Conservation (phyloP, 441 rosid genomes). For the Viola pubescens region DNA sequence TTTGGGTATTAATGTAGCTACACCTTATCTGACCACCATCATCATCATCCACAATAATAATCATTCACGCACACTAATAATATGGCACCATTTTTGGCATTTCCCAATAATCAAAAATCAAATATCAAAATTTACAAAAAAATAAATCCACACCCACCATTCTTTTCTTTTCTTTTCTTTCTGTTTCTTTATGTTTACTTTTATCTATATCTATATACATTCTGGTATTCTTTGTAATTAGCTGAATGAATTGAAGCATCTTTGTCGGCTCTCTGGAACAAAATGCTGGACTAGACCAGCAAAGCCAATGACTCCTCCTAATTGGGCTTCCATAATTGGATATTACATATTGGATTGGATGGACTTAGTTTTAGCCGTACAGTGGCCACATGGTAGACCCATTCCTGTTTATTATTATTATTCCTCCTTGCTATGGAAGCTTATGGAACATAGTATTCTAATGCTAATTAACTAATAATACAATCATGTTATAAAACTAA, state of each 20-base stretch:
- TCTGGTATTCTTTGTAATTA: neutral
- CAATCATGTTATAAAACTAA: no score
- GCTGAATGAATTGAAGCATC: neutral
- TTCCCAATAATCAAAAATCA: neutral
- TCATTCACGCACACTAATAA: neutral
- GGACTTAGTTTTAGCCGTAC: neutral
- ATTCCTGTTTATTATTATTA: neutral
- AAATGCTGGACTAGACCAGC: neutral
- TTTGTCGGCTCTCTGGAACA: neutral
- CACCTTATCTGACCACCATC: conserved; percentile 12
- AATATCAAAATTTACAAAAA: neutral
- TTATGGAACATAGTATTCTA: neutral
- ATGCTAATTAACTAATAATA: no score
- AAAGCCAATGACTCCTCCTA: no score
- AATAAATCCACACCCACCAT: neutral
- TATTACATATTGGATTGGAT: neutral
- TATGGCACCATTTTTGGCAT: neutral
- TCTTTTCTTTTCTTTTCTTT: neutral
- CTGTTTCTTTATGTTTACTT: neutral
- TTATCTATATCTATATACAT: neutral
- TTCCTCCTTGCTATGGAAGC: conserved; percentile 3
- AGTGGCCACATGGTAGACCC: conserved; percentile 19
- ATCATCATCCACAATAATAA: conserved; percentile 14
- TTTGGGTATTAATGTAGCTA: no score
- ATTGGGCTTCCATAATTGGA: no score